phyloP scores from a whole-genome alignment of 140 eudicot genomes.

The Flaveria floridana region DNA sequence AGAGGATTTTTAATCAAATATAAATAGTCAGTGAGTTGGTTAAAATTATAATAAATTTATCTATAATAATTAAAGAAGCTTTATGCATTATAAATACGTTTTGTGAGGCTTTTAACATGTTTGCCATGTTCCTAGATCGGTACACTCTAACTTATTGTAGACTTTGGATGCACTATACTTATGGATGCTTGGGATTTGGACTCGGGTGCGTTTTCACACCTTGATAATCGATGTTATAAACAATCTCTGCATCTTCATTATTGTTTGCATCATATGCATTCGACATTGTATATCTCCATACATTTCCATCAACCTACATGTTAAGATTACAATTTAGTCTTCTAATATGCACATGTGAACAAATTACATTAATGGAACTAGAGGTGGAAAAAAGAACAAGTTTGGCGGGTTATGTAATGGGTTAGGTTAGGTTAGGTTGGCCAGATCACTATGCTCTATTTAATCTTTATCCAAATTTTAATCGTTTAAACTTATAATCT shows the following conservation, averaged over 20 bases:
- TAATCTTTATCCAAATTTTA: not conserved
- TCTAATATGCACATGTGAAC: slow-evolving; percentile 14
- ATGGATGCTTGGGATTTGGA: slow-evolving; percentile 67
- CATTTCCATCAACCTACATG: slow-evolving; percentile 38
- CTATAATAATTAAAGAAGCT: not conserved
- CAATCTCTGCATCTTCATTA: slow-evolving; percentile 39
- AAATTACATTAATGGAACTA: too few species aligned
- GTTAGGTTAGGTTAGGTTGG: not conserved
- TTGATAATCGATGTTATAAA: slow-evolving; percentile 58
- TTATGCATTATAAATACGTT: not conserved
- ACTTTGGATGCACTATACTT: slow-evolving; percentile 25
- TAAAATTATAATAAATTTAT: not conserved
- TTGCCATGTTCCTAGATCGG: not conserved
- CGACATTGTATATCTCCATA: slow-evolving; percentile 18
- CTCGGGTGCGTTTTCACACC: slow-evolving; percentile 67
- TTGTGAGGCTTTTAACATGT: not conserved
- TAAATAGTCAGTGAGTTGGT: not conserved
- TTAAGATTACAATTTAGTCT: not conserved
- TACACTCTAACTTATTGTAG: slow-evolving; percentile 4
- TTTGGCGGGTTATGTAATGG: not conserved
- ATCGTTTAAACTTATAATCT: not conserved
- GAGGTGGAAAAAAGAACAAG: not conserved
- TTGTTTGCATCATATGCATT: slow-evolving; percentile 28
- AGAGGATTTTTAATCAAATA: not conserved
- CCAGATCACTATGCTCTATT: not conserved